Percentiles rank a stretch among this genome's conserved stretches.
Conservation (phyloP, 768 basidiomycete species). For the Leccinum truebloodii region DNA sequence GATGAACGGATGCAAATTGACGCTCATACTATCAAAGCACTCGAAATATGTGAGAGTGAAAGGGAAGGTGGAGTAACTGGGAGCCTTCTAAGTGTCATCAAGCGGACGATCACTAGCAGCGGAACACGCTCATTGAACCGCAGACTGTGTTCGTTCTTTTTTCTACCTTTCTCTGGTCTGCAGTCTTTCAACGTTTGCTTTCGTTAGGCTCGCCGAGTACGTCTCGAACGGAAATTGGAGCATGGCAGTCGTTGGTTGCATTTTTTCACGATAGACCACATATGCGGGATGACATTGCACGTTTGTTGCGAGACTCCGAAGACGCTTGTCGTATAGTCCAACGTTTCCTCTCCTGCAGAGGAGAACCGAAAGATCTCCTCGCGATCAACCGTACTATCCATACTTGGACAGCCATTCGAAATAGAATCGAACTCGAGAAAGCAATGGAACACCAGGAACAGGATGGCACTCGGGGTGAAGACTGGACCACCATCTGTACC, state of each 20-base stretch:
- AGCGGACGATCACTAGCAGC: conserved; percentile 74
- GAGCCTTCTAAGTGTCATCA: conserved; percentile 72
- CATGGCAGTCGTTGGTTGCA: conserved; percentile 75
- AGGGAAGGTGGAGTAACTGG: conserved; percentile 74
- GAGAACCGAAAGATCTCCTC: conserved; percentile 63
- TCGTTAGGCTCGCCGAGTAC: conserved; percentile 80
- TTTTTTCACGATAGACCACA: conserved; percentile 63
- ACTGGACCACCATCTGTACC: conserved; percentile 59
- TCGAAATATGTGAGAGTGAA: conserved; percentile 78
- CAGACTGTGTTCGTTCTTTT: conserved; percentile 65
- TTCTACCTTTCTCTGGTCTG: not conserved
- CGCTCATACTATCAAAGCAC: conserved; percentile 83
- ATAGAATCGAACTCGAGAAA: conserved; percentile 57
- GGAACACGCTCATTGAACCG: conserved; percentile 74
- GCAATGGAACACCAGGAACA: conserved; percentile 44
- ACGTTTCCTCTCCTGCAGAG: conserved; percentile 68
- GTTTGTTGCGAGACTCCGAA: conserved; percentile 55
- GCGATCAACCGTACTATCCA: conserved; percentile 63
- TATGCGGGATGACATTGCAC: conserved; percentile 63
- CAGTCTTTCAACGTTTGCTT: conserved; percentile 17
- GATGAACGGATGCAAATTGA: conserved; percentile 83
- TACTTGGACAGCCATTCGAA: conserved; percentile 55
- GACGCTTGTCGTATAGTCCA: conserved; percentile 79
- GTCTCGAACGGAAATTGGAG: conserved; percentile 67
- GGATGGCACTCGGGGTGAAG: conserved; percentile 24